A percentile compares a stretch with the other conserved stretches of the same genome.
Evolutionary conservation across 805 yeast species (phyloP).

Genomic region (Cyberlindnera lachancei): DNA sequence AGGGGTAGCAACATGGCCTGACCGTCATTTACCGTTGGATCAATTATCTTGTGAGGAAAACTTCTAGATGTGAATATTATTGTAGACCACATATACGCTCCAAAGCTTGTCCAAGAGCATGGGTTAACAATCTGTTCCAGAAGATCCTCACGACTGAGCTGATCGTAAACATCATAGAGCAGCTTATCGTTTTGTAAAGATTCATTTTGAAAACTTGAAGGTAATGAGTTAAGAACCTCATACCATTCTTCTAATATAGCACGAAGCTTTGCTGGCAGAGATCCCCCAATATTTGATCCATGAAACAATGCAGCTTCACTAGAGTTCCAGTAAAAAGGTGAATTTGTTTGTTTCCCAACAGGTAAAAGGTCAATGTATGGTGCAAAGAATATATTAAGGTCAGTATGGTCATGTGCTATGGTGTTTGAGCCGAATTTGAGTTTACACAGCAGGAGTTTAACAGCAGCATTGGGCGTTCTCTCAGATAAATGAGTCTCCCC

Average conservation of each 20-base stretch:
- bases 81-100: conserved; percentile 70
- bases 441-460: conserved; percentile 34
- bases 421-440: conserved; percentile 28
- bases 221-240: conserved; percentile 8
- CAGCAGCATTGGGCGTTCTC: conserved; percentile 25
- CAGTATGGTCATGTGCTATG: conserved; percentile 7
- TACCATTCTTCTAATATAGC: conserved; percentile 61
- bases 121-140: conserved; percentile 17
- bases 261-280: conserved; percentile 40
- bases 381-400: conserved; percentile 24
- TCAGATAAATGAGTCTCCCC: conserved; percentile 5
- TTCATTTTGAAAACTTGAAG: conserved; percentile 3
- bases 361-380: conserved; percentile 51
- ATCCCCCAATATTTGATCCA: conserved; percentile 59
- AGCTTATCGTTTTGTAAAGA: conserved; percentile 12
- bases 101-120: conserved; percentile 52
- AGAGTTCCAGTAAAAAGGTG: conserved; percentile 59
- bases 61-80: conserved; percentile 69
- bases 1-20: conserved; percentile 71
- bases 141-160: conserved; percentile 10
- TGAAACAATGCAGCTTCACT: conserved; percentile 43
- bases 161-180: conserved; percentile 11
- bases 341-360: conserved; percentile 28
- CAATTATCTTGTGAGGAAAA: conserved; percentile 53
- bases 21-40: conserved; percentile 26